Evolutionary conservation across 495 filamentous ascomycete genomes (phyloP), one percentile per base, ranked within the genome.

Genomic region (Hypoxylon lienhwacheense): DNA sequence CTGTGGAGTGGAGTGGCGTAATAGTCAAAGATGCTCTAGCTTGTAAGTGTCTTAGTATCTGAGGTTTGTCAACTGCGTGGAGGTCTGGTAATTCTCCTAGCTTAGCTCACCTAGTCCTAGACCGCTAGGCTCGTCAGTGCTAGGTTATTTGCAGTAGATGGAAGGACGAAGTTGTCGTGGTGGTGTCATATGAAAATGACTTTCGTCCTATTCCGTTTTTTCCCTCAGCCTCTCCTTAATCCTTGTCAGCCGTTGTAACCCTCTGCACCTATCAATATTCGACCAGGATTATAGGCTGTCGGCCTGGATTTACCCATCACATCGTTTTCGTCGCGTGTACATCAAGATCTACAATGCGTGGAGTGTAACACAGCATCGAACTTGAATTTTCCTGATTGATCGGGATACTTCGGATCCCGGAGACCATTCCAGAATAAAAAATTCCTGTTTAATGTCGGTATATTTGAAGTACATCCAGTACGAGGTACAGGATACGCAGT

Each of bases 201-300:
- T 48, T 33, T 61, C 31, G 35, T 61, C n/a, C 58, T 45, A 55
- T 61, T 61, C 58, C 58, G 58, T 61, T 43, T 56, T 61, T 61
- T 61, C 12, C 58, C 52, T 61, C 58, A 61, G 58, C 58, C 58
- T 61, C 58, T 43, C 52, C 24, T 20, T 6, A 32, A 32, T 6
- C 41, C 41, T 32, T 29, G 41, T 31, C 41, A 52, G 48, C 36
- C 39, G 26, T 16, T 36, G 56, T 17, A 35, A 59, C 31, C 34
- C 17, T 40, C 34, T 43, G 52, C 57, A 49, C 57, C 57, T 55
- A 55, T 61, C 57, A 61, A 42, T 37, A 21, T 32, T 28, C 28
- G 42, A 47, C 58, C 7, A 49, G 58, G 52, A 37, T 55, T 61
- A 61, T 51, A 61, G 58, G 41, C 52, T 61, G 26, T 55, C 58